Evolutionary conservation across 2,329 filamentous ascomycete genomes (phyloP), one percentile per base, ranked within the genome.

Genomic region (Colletotrichum coccodes): DNA sequence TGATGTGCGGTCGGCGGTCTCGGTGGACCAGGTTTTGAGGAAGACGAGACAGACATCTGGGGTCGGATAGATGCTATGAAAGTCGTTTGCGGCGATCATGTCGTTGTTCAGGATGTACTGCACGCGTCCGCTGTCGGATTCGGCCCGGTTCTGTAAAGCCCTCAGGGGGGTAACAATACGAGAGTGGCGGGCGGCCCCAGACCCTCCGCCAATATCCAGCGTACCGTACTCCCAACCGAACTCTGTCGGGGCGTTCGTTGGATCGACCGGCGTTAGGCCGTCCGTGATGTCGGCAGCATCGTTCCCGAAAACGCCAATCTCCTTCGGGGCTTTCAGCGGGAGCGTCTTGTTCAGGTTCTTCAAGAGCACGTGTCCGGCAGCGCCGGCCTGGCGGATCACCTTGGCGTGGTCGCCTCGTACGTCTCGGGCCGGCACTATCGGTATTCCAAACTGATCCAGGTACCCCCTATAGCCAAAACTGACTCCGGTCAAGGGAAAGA

Each of bases 131-230:
- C 87, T n/a, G n/a, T n/a, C 87, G 58, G 88, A 85, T 26, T 79
- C 75, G 30, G 90, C 88, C 28, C 87, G 83, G n/a, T 83, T 78
- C 76, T 87, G 86, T 75, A 93, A 89, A 6, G 91, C 91, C 67
- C 91, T 89, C 28, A 89, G 83, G 0, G 91, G 91, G 2, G 89
- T 86, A 23, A 89, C 79, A 38, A 93, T 84, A 76, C 92, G 92
- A 2, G 90, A 88, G 77, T 90, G 92, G 59, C 87, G 80, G 14
- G 84, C 85, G 2, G 86, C 84, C 9, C 90, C 89, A 23, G 85
- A 89, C 1, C 90, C 90, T 86, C 90, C 91, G 52, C 89, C 90
- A 86, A 92, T 91, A 23, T 89, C 89, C 6, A 93, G 81, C 0
- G 89, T 87, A 18, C 90, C 89, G 21, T 82, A 81, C 71, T 88